Percentiles rank a stretch among this genome's conserved stretches.
Conservation (phyloP, 768 basidiomycete species). For the Phylloporus rhodoxanthus region DNA sequence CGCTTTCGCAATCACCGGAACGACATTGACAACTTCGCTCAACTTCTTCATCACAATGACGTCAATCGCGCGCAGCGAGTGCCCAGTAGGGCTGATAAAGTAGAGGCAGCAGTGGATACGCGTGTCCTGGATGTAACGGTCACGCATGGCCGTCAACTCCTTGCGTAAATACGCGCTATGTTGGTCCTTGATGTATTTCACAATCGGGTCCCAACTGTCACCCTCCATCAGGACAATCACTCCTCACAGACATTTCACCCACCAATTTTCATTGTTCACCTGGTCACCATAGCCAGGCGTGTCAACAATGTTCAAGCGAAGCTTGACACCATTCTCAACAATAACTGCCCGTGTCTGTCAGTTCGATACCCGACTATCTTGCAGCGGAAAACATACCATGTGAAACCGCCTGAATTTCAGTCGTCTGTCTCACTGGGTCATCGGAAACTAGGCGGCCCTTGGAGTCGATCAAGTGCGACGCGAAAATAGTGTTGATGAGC, state of each 20-base stretch:
- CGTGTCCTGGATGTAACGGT: slow-evolving; percentile 97
- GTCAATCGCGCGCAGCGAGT: slow-evolving; percentile 92
- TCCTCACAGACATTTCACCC: slow-evolving; percentile 22
- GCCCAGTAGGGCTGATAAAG: slow-evolving; percentile 99
- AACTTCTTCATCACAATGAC: slow-evolving; percentile 99
- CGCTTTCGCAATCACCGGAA: slow-evolving; percentile 98
- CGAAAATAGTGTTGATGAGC: slow-evolving; percentile 97
- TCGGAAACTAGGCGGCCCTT: slow-evolving; percentile 89
- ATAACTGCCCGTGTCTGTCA: slow-evolving; percentile 56
- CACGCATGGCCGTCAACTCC: slow-evolving; percentile 97
- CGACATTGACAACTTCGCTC: slow-evolving; percentile 97
- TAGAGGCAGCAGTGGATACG: slow-evolving; percentile 97
- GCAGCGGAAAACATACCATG: slow-evolving; percentile 58
- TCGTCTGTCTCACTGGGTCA: slow-evolving; percentile 89
- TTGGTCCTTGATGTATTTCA: slow-evolving; percentile 99
- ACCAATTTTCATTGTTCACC: slow-evolving; percentile 99
- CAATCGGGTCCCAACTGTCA: slow-evolving; percentile 94
- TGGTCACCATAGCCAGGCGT: slow-evolving; percentile 98
- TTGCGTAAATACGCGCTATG: slow-evolving; percentile 98
- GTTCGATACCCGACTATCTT: not conserved
- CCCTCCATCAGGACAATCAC: not conserved
- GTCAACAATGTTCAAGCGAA: slow-evolving; percentile 96
- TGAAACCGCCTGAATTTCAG: slow-evolving; percentile 91
- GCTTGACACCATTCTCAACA: slow-evolving; percentile 90
- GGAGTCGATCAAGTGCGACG: slow-evolving; percentile 95